Conservation (phyloP, 2,329 filamentous ascomycete species). For the Hirsutella thompsonii region DNA sequence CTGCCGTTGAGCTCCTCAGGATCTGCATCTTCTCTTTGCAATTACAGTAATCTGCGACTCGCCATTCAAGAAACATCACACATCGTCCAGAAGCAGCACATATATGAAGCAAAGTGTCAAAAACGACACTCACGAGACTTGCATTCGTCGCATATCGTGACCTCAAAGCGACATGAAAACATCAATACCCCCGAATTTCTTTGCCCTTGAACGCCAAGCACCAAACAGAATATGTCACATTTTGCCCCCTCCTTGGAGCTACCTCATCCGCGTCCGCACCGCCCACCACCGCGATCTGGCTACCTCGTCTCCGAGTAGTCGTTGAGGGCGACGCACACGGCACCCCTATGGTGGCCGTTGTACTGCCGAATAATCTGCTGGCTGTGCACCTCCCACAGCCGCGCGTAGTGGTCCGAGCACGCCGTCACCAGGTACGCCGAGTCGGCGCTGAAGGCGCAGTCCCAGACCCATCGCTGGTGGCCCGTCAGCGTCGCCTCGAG, state of each 20-base stretch:
- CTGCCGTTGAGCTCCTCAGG: too few relatives aligned
- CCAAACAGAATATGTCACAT: background rate
- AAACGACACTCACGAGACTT: too few relatives aligned
- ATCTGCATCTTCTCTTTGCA: too few relatives aligned
- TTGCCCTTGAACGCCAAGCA: constrained; percentile 1
- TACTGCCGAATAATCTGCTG: constrained; percentile 91
- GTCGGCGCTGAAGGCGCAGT: constrained; percentile 89
- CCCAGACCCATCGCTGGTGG: constrained; percentile 96
- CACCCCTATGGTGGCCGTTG: constrained; percentile 84
- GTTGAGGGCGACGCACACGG: constrained; percentile 85
- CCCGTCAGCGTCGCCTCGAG: constrained; percentile 79
- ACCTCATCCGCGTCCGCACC: background rate
- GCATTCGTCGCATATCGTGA: too few relatives aligned
- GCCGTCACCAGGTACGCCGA: constrained; percentile 88
- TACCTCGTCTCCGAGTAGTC: constrained; percentile 56
- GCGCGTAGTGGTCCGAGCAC: constrained; percentile 85
- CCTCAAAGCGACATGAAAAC: too few relatives aligned
- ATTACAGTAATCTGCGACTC: too few relatives aligned
- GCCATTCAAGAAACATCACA: too few relatives aligned
- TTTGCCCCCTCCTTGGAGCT: background rate
- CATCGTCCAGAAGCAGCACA: too few relatives aligned
- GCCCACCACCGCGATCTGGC: background rate
- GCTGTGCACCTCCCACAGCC: constrained; percentile 77
- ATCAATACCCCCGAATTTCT: too few relatives aligned
- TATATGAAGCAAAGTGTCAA: too few relatives aligned